Conservation (phyloP, 345 rosid species). For the Lepidium africanum region DNA sequence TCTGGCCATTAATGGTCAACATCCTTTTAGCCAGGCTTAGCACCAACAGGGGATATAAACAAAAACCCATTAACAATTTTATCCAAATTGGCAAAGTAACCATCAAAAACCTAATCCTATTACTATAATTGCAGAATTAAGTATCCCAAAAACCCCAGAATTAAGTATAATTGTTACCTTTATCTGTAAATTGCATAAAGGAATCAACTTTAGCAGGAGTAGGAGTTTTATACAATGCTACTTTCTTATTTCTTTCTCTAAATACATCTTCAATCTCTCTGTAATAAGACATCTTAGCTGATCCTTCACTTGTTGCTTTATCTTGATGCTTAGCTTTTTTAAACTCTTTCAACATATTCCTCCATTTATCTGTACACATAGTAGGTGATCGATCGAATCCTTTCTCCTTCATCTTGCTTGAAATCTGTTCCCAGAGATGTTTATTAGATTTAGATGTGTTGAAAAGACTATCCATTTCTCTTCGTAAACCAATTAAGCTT, state of each 20-base stretch:
- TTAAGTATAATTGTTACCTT: conserved; percentile 34
- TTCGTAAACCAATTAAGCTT: conserved; percentile 53
- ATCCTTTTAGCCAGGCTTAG: not conserved
- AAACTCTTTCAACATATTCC: conserved; percentile 88
- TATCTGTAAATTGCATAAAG: conserved; percentile 83
- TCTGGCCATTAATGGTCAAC: not conserved
- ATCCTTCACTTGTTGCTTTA: conserved; percentile 42
- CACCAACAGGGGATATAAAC: not conserved
- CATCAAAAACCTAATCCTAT: not conserved
- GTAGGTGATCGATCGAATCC: conserved; percentile 93
- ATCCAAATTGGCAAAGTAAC: not conserved
- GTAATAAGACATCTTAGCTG: conserved; percentile 79
- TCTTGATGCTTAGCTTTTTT: conserved; percentile 80
- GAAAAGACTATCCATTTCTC: conserved; percentile 80
- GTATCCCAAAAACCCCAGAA: not conserved
- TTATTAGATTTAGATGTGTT: conserved; percentile 94
- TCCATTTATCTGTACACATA: conserved; percentile 99
- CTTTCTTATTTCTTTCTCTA: conserved; percentile 57
- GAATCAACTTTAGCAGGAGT: conserved; percentile 66
- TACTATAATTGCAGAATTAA: not conserved
- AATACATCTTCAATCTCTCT: conserved; percentile 79
- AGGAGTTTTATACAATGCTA: conserved; percentile 44
- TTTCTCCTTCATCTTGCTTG: conserved; percentile 79
- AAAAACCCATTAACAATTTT: not conserved
- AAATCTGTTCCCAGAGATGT: conserved; percentile 92